Evolutionary conservation across 139 green algal genomes (phyloP).

Genomic region (Asterochloris erici): DNA sequence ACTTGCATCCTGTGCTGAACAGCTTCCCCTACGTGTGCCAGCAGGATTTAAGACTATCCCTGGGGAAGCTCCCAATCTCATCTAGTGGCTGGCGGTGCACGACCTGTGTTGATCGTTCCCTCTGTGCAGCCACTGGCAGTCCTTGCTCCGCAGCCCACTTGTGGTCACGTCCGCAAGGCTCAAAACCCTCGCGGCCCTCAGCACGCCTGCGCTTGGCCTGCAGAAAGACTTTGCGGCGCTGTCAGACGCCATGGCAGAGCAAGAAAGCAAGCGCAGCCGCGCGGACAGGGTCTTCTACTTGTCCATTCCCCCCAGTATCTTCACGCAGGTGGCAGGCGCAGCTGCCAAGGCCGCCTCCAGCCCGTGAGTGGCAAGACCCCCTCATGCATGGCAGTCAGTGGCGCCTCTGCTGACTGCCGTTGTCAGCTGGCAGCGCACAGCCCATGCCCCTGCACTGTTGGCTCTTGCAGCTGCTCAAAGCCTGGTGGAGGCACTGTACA

Average conservation of each 20-base stretch:
- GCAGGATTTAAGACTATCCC: too few species aligned
- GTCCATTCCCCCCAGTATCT: slow-evolving; percentile 95
- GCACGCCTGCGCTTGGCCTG: not conserved
- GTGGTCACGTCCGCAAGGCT: too few species aligned
- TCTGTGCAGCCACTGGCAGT: too few species aligned
- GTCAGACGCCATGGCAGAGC: slow-evolving; percentile 51
- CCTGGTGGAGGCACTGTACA: not conserved
- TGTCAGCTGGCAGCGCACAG: too few species aligned
- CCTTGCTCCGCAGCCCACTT: too few species aligned
- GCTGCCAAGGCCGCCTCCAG: slow-evolving; percentile 70
- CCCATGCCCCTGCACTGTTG: not conserved
- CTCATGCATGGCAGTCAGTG: not conserved
- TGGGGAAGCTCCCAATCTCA: too few species aligned
- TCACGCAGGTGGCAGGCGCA: slow-evolving; percentile 68
- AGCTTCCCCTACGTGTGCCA: too few species aligned
- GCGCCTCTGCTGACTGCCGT: not conserved
- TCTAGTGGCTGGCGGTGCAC: too few species aligned
- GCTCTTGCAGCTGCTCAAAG: not conserved
- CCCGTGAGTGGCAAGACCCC: slow-evolving; percentile 33
- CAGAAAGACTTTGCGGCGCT: slow-evolving; percentile 70
- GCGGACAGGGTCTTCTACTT: slow-evolving; percentile 97
- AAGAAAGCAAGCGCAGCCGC: slow-evolving; percentile 45
- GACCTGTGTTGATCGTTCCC: too few species aligned
- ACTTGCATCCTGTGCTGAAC: too few species aligned
- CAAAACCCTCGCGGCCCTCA: too few species aligned